Base-by-base conservation (phyloP, 495 filamentous ascomycete species). In the Tuber umbilicatum region DNA sequence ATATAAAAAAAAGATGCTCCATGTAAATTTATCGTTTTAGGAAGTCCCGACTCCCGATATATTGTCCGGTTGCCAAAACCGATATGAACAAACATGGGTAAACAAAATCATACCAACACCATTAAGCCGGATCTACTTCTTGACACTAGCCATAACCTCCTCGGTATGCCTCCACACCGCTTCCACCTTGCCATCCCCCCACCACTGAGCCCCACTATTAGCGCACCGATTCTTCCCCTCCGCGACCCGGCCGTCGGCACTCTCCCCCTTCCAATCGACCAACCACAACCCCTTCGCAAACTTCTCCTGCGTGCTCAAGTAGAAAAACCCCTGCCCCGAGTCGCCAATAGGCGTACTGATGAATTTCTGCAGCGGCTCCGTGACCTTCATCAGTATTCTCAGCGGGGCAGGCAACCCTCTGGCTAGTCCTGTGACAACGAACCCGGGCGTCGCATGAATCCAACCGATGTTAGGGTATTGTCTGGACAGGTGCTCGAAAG, bases 251-350 rank as follows among this genome's bases (percentile, higher is more conserved):
- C 69, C 19, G 70, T 82, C 80, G 70, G 21, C 42, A 38, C n/a
- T 76, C 19, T 73, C 74, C 5, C 80, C 80, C 70, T 71, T 80
- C 80, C 80, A 82, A 68, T 79, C 50, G 5, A 79, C 73, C 41
- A 82, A 19, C 60, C 55, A 73, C 67, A 80, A 38, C 1, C 76
- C 77, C 42, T 37, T 73, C 71, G 39, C 68, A 64, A 70, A 79
- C 73, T 73, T 75, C 72, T 78, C 80, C 31, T 60, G 71, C 16
- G 77, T 82, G n/a, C 55, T 70, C 70, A 82, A 55, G 74, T 74
- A 79, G 35, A 70, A 21, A 21, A 82, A 75, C 16, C 80, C 80
- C 27, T 79, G 64, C 1, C 80, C 80, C 37, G 55, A 67, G n/a
- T 82, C 80, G 68, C 31, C 80, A 21, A 73, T 60, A 21, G 73